phyloP scores from a whole-genome alignment of 768 basidiomycete species.

The Termitomyces sp. region DNA sequence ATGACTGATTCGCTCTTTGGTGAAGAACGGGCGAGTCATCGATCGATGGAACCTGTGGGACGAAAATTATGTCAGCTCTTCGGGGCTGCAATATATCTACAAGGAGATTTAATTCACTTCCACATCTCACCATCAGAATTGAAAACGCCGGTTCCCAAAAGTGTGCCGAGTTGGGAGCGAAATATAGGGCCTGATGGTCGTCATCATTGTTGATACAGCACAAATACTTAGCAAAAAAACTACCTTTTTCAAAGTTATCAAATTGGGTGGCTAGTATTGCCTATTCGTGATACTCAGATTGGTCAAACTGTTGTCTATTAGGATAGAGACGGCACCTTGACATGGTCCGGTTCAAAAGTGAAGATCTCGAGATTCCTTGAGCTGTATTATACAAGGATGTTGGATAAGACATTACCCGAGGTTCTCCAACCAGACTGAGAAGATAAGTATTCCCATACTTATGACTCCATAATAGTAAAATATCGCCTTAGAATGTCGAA shows the following conservation, averaged over 20 bases:
- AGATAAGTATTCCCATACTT: constrained; percentile 20
- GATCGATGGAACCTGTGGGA: constrained; percentile 50
- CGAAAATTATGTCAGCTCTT: not conserved
- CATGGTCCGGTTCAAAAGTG: constrained; percentile 39
- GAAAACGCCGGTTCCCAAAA: constrained; percentile 56
- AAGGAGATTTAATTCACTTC: constrained; percentile 38
- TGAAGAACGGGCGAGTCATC: constrained; percentile 71
- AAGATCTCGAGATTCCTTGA: constrained; percentile 23
- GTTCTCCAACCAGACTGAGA: constrained; percentile 23
- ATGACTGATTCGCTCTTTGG: constrained; percentile 50
- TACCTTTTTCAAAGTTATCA: constrained; percentile 39
- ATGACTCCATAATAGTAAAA: constrained; percentile 19
- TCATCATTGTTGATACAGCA: not conserved
- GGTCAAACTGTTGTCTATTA: not conserved
- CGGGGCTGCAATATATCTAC: too few relatives aligned
- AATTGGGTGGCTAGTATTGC: constrained; percentile 44
- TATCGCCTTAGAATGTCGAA: constrained; percentile 18
- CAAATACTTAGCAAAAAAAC: not conserved
- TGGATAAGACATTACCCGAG: constrained; percentile 17
- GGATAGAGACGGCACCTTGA: constrained; percentile 24
- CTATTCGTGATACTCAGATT: not conserved
- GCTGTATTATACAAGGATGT: too few relatives aligned
- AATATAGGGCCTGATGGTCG: constrained; percentile 20
- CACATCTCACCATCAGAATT: constrained; percentile 62
- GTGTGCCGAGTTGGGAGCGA: constrained; percentile 22